Evolutionary conservation across 352 stramenopile species (phyloP).

Genomic region (Hyaloperonospora arabidopsidis): DNA sequence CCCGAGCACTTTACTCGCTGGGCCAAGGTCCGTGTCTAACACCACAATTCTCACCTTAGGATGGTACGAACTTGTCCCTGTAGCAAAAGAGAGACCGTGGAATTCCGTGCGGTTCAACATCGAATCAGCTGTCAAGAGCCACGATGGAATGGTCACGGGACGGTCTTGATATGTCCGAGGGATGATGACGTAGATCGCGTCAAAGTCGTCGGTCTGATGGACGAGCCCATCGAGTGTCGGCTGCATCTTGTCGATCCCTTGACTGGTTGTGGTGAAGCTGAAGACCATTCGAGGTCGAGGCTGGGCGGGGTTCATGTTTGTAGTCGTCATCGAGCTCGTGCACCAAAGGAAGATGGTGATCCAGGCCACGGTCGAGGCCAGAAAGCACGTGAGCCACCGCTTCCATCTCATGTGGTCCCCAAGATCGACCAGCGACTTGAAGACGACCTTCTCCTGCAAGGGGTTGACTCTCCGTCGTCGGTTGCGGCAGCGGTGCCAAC

Average conservation of each 20-base stretch:
- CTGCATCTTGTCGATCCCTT: constrained; percentile 30
- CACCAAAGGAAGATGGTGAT: constrained; percentile 31
- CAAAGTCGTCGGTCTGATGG: constrained; percentile 34
- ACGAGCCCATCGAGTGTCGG: constrained; percentile 35
- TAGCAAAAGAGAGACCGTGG: constrained; percentile 29
- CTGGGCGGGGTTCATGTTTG: constrained; percentile 15
- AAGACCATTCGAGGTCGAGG: constrained; percentile 40
- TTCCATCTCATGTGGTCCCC: constrained; percentile 11
- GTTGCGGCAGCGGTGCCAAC: constrained; percentile 6
- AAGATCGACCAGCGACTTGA: constrained; percentile 9
- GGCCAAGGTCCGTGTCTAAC: constrained; percentile 47
- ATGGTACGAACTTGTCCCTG: constrained; percentile 30
- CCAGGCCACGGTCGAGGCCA: constrained; percentile 29
- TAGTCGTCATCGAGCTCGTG: constrained; percentile 16
- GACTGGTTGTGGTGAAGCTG: constrained; percentile 47
- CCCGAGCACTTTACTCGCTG: constrained; percentile 45
- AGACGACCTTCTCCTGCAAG: constrained; percentile 16
- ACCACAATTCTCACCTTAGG: constrained; percentile 29
- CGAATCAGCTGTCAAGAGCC: constrained; percentile 23
- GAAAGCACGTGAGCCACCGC: constrained; percentile 23
- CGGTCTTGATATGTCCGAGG: constrained; percentile 32
- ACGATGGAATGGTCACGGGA: constrained; percentile 33
- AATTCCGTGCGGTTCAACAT: constrained; percentile 23
- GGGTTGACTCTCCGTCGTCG: constrained; percentile 14
- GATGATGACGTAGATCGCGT: constrained; percentile 42